Evolutionary conservation across 352 stramenopile species (phyloP), one percentile per base, ranked within the genome.

Genomic region (Thalassiosira delicatula): DNA sequence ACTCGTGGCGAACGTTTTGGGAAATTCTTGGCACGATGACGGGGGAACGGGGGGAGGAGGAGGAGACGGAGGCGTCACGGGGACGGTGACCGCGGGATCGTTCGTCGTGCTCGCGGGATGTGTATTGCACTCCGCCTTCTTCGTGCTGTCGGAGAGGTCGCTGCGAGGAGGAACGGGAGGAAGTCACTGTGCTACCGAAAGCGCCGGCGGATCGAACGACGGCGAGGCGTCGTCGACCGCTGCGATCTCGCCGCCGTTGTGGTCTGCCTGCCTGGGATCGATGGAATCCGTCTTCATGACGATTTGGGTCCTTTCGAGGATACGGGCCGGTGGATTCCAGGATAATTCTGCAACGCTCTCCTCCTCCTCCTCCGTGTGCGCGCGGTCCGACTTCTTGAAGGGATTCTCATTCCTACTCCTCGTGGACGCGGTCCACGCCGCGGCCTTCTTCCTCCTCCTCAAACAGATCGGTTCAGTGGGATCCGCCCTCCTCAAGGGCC

Each of bases 401-500:
- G 66, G 66, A 66, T 74, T 74, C 42, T 12, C 27, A 1, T 21
- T 51, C 3, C 35, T 74, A 35, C 7, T 74, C 7, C 5, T 74
- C 29, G 44, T 74, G 19, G 66, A 74, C 65, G 66, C 66, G 17
- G 19, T 74, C 32, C 66, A 74, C 19, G 37, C 66, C 4, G 66
- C n/a, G 19, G 66, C 66, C 23, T 74, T 74, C 44, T 74, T 74
- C 32, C 17, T 40, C 19, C 35, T 74, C 9, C 35, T 74, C 27
- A 63, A 74, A 27, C 9, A 74, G 32, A 65, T 74, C 46, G 66
- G 66, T 44, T 4, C 66, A 14, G 66, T 74, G 17, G 66, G 42
- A 44, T 74, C 66, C 23, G 66, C 66, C 9, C 35, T 74, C 11
- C 19, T 74, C 4, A 74, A 74, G 46, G 66, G 66, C 44, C 37